A percentile compares a stretch with the other conserved stretches of the same genome.
Conservation (phyloP, 306 rosid species). For the Vigna unguiculata region DNA sequence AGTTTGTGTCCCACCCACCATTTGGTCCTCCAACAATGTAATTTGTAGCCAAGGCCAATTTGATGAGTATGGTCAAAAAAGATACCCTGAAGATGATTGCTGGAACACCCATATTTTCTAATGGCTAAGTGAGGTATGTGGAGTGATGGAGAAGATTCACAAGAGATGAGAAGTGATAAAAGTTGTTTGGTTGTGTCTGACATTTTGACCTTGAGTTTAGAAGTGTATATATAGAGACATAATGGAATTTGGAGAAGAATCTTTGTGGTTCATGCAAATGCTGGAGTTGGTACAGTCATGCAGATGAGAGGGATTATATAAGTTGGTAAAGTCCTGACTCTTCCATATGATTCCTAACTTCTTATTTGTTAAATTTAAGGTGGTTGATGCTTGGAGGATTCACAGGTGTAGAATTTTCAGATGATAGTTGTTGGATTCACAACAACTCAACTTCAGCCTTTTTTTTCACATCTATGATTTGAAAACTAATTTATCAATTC, state of each 20-base stretch:
- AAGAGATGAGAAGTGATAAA: slow-evolving; percentile 32
- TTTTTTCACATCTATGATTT: slow-evolving; percentile 28
- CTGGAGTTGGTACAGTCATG: slow-evolving; percentile 52
- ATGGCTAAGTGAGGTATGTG: slow-evolving; percentile 8
- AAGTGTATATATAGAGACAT: slow-evolving; percentile 42
- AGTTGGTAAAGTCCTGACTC: slow-evolving; percentile 40
- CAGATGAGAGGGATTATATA: slow-evolving; percentile 15
- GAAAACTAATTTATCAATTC: slow-evolving; percentile 31
- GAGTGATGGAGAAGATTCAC: slow-evolving; percentile 28
- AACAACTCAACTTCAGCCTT: slow-evolving; percentile 51
- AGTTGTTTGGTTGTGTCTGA: slow-evolving; percentile 29
- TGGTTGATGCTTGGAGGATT: slow-evolving; percentile 43
- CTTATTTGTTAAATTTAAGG: slow-evolving; percentile 4
- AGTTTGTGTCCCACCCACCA: slow-evolving; percentile 71
- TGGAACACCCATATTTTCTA: slow-evolving; percentile 51
- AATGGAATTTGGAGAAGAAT: slow-evolving; percentile 30
- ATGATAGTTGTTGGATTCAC: slow-evolving; percentile 43
- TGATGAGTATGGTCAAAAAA: slow-evolving; percentile 49
- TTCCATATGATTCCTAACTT: slow-evolving; percentile 27
- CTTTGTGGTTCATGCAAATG: slow-evolving; percentile 38
- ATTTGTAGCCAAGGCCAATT: slow-evolving; percentile 60
- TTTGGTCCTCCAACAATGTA: slow-evolving; percentile 73
- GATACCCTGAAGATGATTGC: slow-evolving; percentile 52
- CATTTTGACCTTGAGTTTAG: slow-evolving; percentile 20
- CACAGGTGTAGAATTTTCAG: slow-evolving; percentile 39